phyloP scores from a whole-genome alignment of 1,284 basidiomycete genomes.

The Fomitiporia mediterranea region DNA sequence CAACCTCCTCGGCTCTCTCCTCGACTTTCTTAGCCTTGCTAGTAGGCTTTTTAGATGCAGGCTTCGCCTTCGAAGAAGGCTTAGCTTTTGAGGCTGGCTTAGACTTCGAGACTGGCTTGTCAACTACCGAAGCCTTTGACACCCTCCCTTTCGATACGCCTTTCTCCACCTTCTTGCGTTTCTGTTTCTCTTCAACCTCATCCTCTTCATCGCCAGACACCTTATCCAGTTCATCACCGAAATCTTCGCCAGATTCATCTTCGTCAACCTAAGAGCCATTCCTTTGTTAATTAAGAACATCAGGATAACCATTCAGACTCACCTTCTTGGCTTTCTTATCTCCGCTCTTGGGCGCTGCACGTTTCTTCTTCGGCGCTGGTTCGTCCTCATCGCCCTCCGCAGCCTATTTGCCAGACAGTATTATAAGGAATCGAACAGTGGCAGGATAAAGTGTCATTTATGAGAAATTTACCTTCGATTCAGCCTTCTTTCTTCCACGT shows the following conservation, averaged over 20 bases:
- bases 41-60: constrained; percentile 12
- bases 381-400: constrained; percentile 23
- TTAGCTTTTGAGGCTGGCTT: constrained; percentile 5
- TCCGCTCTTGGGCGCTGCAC: constrained; percentile 29
- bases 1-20: constrained; percentile 9
- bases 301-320: neutral
- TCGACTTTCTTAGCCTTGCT: constrained; percentile 11
- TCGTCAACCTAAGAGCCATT: neutral
- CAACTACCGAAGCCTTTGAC: neutral
- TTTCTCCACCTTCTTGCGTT: constrained; percentile 36
- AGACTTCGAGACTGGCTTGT: constrained; percentile 1
- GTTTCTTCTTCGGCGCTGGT: constrained; percentile 32
- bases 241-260: constrained; percentile 20
- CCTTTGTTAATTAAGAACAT: neutral
- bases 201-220: constrained; percentile 19
- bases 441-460: neutral
- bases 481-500: constrained; percentile 14
- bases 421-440: neutral
- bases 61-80: constrained; percentile 5
- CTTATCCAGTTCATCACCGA: constrained; percentile 17
- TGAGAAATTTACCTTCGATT: constrained; percentile 2
- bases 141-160: neutral
- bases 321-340: constrained; percentile 8
- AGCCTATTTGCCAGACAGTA: neutral
- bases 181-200: constrained; percentile 34